Evolutionary conservation across 176 grass and related monocot genomes (phyloP).

Genomic region (Typha latifolia): DNA sequence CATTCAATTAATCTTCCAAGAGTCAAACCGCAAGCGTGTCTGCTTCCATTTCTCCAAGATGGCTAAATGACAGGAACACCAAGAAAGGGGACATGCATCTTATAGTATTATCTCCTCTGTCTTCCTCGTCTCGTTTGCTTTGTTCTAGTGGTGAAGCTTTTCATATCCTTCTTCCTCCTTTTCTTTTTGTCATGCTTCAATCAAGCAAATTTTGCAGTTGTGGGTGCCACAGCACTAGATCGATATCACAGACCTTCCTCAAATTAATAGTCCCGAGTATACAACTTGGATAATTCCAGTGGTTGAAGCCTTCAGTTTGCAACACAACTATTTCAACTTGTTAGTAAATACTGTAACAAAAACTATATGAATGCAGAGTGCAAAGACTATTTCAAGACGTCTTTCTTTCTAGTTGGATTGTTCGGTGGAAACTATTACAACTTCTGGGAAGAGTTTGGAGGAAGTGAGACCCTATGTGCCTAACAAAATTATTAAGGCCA

Average conservation of each 20-base stretch:
- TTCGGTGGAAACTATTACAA: conserved; percentile 91
- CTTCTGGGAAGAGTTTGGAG: conserved; percentile 46
- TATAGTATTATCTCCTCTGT: too few relatives aligned
- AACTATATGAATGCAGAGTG: conserved; percentile 26
- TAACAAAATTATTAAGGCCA: conserved; percentile 27
- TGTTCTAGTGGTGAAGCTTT: too few relatives aligned
- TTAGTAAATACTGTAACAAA: not conserved
- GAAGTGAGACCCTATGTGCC: conserved; percentile 51
- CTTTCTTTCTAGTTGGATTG: conserved; percentile 74
- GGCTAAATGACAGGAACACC: too few relatives aligned
- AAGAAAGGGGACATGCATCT: too few relatives aligned
- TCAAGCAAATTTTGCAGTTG: conserved; percentile 55
- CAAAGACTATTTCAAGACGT: conserved; percentile 33
- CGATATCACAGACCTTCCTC: conserved; percentile 50
- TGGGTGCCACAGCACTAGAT: conserved; percentile 60
- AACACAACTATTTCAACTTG: not conserved
- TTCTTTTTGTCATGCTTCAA: too few relatives aligned
- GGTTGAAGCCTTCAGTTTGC: conserved; percentile 49
- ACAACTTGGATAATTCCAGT: conserved; percentile 67
- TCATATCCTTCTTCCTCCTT: too few relatives aligned
- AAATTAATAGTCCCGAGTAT: conserved; percentile 50
- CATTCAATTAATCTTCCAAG: too few relatives aligned
- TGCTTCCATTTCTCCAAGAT: too few relatives aligned
- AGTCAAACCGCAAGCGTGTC: too few relatives aligned
- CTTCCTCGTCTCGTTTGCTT: too few relatives aligned